Evolutionary conservation across 2,329 filamentous ascomycete species (phyloP), one percentile per base, ranked within the genome.

Genomic region (Ophiostoma sp.): DNA sequence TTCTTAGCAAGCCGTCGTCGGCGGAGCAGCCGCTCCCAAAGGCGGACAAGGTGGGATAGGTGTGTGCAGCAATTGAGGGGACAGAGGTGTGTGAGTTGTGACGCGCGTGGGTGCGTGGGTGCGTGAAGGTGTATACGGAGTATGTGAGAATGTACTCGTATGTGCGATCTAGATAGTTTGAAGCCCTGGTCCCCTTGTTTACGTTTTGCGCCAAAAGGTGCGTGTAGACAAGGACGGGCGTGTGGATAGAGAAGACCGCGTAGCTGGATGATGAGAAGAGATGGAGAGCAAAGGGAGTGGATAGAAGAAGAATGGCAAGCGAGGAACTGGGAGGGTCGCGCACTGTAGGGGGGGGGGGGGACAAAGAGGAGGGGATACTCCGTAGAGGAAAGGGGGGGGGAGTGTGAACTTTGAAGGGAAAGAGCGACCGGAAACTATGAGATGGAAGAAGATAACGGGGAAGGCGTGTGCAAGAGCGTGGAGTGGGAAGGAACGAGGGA

Each of bases 181-280:
- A 63, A 44, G 60, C 60, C 60, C 60, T 63, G 60, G 60, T 63
- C 60, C 60, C 60, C 60, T 41, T 42, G 60, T 63, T 63, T 63
- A 42, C 60, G 60, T 42, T 63, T 63, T 63, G 40, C 60, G 60
- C 40, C 60, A 42, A 42, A 42, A 42, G 8, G n/a, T 41, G 60
- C 60, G 60, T 63, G 60, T 63, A 41, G 55, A 60, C 60, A 63
- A 63, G 60, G 60, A 63, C 60, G 60, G 60, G 60, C 60, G 60
- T 63, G 60, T 63, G 60, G 60, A 63, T 63, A 63, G 60, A 63
- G 16, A 63, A 63, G 55, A 63, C 14, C 40, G 60, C 60, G 60
- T 44, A 42, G 40, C 9, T 60, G 40, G 40, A 62, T 63, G 60
- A 63, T 44, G 60, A 41, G 40, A 42, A 63, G 60, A 63, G 38